phyloP scores from a whole-genome alignment of 108 stramenopile genomes.

The Skeletonema costatum region DNA sequence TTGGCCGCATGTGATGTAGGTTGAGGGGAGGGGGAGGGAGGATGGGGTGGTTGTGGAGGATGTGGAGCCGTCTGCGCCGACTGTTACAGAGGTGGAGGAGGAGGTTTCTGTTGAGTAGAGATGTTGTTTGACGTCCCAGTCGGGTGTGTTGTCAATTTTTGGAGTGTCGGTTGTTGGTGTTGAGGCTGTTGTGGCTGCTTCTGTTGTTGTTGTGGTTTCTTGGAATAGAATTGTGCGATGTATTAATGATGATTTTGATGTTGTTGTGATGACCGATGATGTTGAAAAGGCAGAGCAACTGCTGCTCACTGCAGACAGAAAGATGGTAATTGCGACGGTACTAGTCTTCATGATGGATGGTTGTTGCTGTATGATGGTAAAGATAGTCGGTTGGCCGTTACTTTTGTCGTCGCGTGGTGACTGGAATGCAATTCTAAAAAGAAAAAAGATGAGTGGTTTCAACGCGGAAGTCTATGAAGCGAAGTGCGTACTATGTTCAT shows the following conservation, averaged over 20 bases:
- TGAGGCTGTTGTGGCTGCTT: background rate
- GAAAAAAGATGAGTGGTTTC: too few species aligned
- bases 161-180: background rate
- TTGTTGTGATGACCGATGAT: background rate
- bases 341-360: background rate
- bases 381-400: background rate
- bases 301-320: background rate
- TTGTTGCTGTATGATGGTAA: background rate
- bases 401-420: background rate
- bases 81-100: background rate
- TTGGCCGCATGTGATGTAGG: conserved; percentile 62
- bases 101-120: conserved; percentile 5
- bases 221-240: background rate
- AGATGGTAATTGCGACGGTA: background rate
- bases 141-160: conserved; percentile 7
- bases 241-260: background rate
- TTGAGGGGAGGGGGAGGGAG: conserved; percentile 26
- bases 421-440: background rate
- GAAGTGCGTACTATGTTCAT: too few species aligned
- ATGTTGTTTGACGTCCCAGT: conserved; percentile 36
- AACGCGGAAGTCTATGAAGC: too few species aligned
- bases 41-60: too few species aligned
- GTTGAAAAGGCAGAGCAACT: background rate
- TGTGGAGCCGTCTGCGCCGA: conserved; percentile 11
- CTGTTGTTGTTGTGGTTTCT: background rate